phyloP scores from a whole-genome alignment of 331 rosid species.

The Quercus tomentella region DNA sequence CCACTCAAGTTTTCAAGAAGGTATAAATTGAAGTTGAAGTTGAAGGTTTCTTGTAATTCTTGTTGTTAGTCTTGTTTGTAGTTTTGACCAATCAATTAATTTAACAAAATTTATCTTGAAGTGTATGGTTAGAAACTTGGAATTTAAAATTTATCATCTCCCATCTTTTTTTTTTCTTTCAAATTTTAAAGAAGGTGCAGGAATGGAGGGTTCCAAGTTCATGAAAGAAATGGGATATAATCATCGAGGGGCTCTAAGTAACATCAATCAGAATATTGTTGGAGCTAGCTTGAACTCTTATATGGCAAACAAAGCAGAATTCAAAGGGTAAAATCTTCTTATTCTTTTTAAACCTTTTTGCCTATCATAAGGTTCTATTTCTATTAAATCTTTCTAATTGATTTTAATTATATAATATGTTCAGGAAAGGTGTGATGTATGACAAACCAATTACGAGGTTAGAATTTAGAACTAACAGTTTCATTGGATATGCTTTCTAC shows the following conservation, averaged over 20 bases:
- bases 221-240: constrained; percentile 24
- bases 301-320: constrained; percentile 12
- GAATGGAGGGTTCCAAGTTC: constrained; percentile 30
- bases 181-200: constrained; percentile 21
- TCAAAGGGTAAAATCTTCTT: constrained; percentile 9
- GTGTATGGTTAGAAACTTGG: not conserved
- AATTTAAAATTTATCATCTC: not conserved
- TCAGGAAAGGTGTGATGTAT: not conserved
- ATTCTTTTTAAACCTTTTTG: not conserved
- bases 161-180: not conserved
- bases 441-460: not conserved
- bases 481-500: not conserved
- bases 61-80: not conserved
- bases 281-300: not conserved
- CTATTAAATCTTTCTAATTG: not conserved
- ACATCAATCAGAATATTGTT: constrained; percentile 37
- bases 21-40: not conserved
- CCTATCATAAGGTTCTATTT: not conserved
- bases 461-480: not conserved
- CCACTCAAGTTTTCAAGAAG: constrained; percentile 20
- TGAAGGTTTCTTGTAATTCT: not conserved
- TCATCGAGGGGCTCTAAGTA: constrained; percentile 32
- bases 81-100: not conserved
- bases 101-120: not conserved
- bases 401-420: not conserved